Evolutionary conservation across 192 early-diverging fungal species (phyloP).

Genomic region (Podila horticola): DNA sequence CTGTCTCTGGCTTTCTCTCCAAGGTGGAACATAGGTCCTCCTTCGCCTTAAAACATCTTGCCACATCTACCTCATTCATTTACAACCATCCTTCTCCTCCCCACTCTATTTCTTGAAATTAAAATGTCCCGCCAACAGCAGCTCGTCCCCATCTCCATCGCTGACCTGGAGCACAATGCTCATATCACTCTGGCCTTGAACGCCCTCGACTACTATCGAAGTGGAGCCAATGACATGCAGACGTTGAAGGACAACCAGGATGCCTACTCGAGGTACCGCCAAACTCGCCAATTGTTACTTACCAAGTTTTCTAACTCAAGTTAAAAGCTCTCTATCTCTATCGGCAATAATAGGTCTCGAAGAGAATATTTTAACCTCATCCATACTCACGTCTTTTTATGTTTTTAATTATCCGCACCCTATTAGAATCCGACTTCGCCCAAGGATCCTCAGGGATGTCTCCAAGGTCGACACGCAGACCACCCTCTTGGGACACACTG

Average conservation of each 20-base stretch:
- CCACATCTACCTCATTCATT: not conserved
- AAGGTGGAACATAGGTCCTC: not conserved
- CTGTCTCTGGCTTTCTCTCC: not conserved
- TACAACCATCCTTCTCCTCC: not conserved
- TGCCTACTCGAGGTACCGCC: slow-evolving; percentile 61
- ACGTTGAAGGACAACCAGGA: slow-evolving; percentile 82
- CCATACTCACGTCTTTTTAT: not conserved
- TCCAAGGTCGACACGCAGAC: slow-evolving; percentile 70
- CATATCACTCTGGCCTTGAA: slow-evolving; percentile 61
- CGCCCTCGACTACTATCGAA: slow-evolving; percentile 88
- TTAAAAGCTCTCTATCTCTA: not conserved
- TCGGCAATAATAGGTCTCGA: not conserved
- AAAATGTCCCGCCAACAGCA: slow-evolving; percentile 29
- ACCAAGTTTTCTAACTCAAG: not conserved
- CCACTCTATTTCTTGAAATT: not conserved
- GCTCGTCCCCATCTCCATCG: slow-evolving; percentile 40
- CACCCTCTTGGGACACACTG: slow-evolving; percentile 66
- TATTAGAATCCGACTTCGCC: slow-evolving; percentile 77
- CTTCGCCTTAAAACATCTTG: not conserved
- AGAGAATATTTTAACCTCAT: no score
- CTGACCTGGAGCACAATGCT: slow-evolving; percentile 50
- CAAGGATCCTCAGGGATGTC: slow-evolving; percentile 81
- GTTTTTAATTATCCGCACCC: slow-evolving; percentile 31
- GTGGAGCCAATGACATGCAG: slow-evolving; percentile 84
- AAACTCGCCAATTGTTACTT: not conserved